phyloP scores from a whole-genome alignment of 106 monocot genomes.

The Triglochin maritima region DNA sequence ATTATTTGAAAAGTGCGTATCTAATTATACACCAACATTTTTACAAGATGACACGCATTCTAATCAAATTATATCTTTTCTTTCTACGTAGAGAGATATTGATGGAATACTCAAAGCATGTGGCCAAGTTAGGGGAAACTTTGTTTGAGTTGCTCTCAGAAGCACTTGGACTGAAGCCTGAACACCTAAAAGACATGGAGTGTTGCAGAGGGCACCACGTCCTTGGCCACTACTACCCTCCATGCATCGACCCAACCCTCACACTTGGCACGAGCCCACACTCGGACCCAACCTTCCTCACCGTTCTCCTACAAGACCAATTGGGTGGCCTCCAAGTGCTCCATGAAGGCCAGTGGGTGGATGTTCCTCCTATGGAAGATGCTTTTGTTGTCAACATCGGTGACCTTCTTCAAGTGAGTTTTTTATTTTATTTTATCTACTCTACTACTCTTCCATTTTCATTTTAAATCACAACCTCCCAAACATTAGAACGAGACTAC shows the following conservation, averaged over 20 bases:
- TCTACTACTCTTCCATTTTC: too few relatives aligned
- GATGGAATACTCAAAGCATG: conserved; percentile 25
- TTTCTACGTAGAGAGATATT: conserved; percentile 3
- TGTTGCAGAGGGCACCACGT: conserved; percentile 27
- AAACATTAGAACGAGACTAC: too few relatives aligned
- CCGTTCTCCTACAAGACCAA: conserved; percentile 58
- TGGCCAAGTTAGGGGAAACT: conserved; percentile 19
- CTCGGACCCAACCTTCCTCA: conserved; percentile 47
- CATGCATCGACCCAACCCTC: conserved; percentile 61
- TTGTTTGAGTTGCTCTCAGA: conserved; percentile 45
- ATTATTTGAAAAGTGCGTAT: too few relatives aligned
- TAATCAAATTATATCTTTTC: too few relatives aligned
- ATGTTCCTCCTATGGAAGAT: conserved; percentile 32
- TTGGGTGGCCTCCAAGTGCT: conserved; percentile 62
- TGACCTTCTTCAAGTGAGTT: conserved; percentile 60
- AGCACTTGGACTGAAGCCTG: conserved; percentile 40
- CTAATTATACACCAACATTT: too few relatives aligned
- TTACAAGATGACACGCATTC: too few relatives aligned
- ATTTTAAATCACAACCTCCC: too few relatives aligned
- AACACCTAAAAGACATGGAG: conserved; percentile 34
- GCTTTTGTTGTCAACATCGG: conserved; percentile 60
- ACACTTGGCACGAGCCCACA: conserved; percentile 52
- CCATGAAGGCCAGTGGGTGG: conserved; percentile 38
- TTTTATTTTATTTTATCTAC: too few relatives aligned
- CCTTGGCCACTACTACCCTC: conserved; percentile 55